phyloP scores from a whole-genome alignment of 108 stramenopile genomes.

The Bacterosira constricta region DNA sequence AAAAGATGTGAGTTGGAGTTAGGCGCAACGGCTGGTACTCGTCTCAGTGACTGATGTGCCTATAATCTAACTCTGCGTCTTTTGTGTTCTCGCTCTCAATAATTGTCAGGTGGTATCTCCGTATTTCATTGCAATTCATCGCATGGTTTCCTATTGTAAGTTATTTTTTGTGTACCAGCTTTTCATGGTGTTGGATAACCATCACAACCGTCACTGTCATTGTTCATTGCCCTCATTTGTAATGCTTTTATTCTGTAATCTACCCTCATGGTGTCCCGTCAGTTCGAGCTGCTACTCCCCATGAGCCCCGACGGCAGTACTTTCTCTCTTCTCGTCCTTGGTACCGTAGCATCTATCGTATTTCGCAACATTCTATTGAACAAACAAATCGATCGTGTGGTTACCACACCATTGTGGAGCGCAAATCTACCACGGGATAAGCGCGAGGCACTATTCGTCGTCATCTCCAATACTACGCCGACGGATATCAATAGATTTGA shows the following conservation, averaged over 20 bases:
- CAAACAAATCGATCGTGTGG: slow-evolving; percentile 45
- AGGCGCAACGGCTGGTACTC: too few relatives aligned
- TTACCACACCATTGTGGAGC: slow-evolving; percentile 34
- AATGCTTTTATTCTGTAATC: neutral
- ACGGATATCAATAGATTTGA: slow-evolving; percentile 46
- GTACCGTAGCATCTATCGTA: neutral
- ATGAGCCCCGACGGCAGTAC: slow-evolving; percentile 3
- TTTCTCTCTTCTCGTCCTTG: slow-evolving; percentile 22
- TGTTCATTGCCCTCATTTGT: neutral
- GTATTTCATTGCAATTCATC: slow-evolving; percentile 31
- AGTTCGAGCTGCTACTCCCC: slow-evolving; percentile 33
- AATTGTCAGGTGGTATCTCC: slow-evolving; percentile 12
- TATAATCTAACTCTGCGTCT: too few relatives aligned
- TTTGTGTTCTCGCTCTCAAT: too few relatives aligned
- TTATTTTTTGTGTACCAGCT: neutral
- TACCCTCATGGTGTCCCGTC: neutral
- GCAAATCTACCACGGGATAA: slow-evolving; percentile 32
- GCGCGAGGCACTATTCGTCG: slow-evolving; percentile 40
- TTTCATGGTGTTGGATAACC: neutral
- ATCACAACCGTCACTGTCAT: too few relatives aligned
- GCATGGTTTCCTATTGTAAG: slow-evolving; percentile 42
- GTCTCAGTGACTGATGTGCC: too few relatives aligned
- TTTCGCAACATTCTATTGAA: slow-evolving; percentile 28
- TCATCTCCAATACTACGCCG: slow-evolving; percentile 27
- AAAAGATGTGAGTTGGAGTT: neutral